Evolutionary conservation across 129 eudicot genomes (phyloP).

Genomic region (Daucus carota): DH1_v3.0 NC_030385.2:41367001-41367500

Average conservation of each 20-base stretch:
- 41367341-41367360: background rate
- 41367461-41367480: background rate
- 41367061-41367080: background rate
- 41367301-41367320: background rate
- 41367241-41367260: background rate
- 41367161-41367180: slow-evolving; percentile 59
- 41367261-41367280: background rate
- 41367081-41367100: background rate
- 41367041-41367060: background rate
- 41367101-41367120: background rate
- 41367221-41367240: background rate
- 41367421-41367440: background rate
- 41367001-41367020: too few relatives aligned
- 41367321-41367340: background rate
- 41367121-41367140: slow-evolving; percentile 62
- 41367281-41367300: background rate
- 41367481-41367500: too few relatives aligned
- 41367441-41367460: background rate
- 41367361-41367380: background rate
- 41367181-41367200: slow-evolving; percentile 92
- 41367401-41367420: background rate
- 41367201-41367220: slow-evolving; percentile 66
- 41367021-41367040: background rate
- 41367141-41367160: slow-evolving; percentile 78
- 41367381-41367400: background rate